Percentiles rank a stretch among this genome's conserved stretches.
These are phyloP conservation scores for Boletus coccyginus DNA, from an alignment of 768 basidiomycete genomes.

Conservation along the genomic window DNA sequence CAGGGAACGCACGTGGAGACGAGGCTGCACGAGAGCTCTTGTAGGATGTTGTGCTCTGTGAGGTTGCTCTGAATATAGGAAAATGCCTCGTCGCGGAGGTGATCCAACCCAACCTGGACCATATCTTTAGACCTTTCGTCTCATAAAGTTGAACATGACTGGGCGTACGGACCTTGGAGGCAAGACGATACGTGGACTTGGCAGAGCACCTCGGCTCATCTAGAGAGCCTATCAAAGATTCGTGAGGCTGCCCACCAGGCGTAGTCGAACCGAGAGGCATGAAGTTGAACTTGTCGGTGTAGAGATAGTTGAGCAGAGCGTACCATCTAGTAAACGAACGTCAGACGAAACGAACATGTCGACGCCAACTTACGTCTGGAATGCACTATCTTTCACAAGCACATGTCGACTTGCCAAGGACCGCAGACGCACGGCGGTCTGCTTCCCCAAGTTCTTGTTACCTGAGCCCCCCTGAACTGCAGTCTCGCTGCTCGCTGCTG, in stretches of 20 bases:
- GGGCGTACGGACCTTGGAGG: constrained; percentile 31
- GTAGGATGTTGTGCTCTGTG: neutral
- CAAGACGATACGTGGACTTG: constrained; percentile 44
- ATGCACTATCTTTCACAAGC: constrained; percentile 28
- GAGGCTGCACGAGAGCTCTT: neutral
- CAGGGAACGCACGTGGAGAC: neutral
- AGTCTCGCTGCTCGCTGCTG: neutral
- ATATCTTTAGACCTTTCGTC: neutral
- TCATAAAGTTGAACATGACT: constrained; percentile 36
- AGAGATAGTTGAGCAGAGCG: constrained; percentile 39
- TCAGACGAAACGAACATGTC: no score
- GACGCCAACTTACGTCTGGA: constrained; percentile 21
- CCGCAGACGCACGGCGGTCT: neutral
- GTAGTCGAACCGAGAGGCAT: constrained; percentile 24
- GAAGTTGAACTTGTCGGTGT: constrained; percentile 35
- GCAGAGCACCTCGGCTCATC: constrained; percentile 33
- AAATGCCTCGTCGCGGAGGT: constrained; percentile 19
- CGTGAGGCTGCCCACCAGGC: neutral
- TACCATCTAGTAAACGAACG: constrained; percentile 33
- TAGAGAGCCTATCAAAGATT: neutral
- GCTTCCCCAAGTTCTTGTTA: neutral
- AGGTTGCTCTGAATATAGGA: constrained; percentile 15
- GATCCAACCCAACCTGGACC: constrained; percentile 19
- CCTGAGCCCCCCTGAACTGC: neutral
- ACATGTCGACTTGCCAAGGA: constrained; percentile 20